Percentiles rank a stretch among this genome's conserved stretches.
Conservation (phyloP, 2,329 filamentous ascomycete species). For the Pezicula neosporulosa region DNA sequence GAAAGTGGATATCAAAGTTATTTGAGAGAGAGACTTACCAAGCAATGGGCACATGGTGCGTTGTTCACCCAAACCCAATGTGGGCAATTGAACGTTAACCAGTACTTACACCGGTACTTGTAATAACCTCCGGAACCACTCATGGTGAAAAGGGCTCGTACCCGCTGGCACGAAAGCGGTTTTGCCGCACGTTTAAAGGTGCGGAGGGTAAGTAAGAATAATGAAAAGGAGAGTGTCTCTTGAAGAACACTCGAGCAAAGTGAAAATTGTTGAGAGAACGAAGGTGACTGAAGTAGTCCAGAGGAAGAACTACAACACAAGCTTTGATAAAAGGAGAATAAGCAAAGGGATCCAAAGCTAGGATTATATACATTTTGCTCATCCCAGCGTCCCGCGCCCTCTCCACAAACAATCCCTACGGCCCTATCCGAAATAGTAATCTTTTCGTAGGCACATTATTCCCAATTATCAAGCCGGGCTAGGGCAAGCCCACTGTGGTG, state of each 20-base stretch:
- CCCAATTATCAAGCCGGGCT: no score
- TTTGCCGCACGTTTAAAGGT: constrained; percentile 15
- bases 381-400: constrained; percentile 1
- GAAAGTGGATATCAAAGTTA: constrained; percentile 1
- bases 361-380: constrained; percentile 22
- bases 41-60: constrained; percentile 44
- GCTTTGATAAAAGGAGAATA: constrained; percentile 13
- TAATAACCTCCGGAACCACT: constrained; percentile 34
- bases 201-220: constrained; percentile 4
- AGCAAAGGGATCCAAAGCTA: constrained; percentile 21
- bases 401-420: background rate
- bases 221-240: constrained; percentile 1
- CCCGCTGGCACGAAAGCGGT: constrained; percentile 27
- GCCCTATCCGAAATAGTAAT: constrained; percentile 1
- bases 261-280: background rate
- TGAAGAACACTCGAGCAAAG: background rate
- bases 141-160: constrained; percentile 24
- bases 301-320: background rate
- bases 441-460: background rate
- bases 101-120: constrained; percentile 54
- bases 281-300: no score
- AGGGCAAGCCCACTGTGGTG: no score
- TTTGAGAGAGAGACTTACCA: constrained; percentile 34
- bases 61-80: constrained; percentile 54
- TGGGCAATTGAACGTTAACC: constrained; percentile 45